phyloP scores from a whole-genome alignment of 2,329 filamentous ascomycete genomes.

The Cadophora luteo-olivacea region DNA sequence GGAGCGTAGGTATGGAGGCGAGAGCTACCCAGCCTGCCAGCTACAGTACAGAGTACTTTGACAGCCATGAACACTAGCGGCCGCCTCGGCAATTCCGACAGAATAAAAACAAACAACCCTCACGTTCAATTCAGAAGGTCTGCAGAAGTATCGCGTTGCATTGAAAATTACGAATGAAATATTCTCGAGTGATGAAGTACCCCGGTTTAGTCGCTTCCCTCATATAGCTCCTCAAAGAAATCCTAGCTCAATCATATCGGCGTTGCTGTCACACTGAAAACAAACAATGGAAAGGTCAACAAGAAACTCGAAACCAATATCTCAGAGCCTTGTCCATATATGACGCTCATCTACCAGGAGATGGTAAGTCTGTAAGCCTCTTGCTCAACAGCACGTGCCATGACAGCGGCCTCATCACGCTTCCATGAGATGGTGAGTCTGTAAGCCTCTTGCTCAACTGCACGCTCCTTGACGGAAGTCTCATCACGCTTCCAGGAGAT shows the following conservation, averaged over 20 bases:
- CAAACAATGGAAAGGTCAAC: not conserved
- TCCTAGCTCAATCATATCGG: not conserved
- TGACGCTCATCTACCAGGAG: not conserved
- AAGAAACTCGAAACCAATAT: not conserved
- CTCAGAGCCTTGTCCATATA: not conserved
- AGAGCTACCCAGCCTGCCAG: not conserved
- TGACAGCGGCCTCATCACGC: slow-evolving; percentile 4
- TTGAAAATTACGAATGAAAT: not conserved
- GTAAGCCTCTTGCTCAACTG: slow-evolving; percentile 4
- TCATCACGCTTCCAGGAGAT: slow-evolving; percentile 6
- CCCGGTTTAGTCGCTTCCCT: no score
- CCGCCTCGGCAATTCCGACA: not conserved
- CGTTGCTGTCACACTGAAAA: not conserved
- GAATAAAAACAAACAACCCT: not conserved
- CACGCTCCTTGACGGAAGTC: not conserved
- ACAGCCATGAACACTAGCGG: not conserved
- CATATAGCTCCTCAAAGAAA: not conserved
- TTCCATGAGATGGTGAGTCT: slow-evolving; percentile 9
- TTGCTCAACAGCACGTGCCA: slow-evolving; percentile 7
- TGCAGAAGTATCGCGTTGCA: not conserved
- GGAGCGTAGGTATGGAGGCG: not conserved
- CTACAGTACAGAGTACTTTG: no score
- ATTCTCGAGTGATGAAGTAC: no score
- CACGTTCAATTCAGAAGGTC: no score
- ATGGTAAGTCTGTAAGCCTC: slow-evolving; percentile 11